phyloP scores from a whole-genome alignment of 495 filamentous ascomycete genomes.

The Penicillium manginii region DNA sequence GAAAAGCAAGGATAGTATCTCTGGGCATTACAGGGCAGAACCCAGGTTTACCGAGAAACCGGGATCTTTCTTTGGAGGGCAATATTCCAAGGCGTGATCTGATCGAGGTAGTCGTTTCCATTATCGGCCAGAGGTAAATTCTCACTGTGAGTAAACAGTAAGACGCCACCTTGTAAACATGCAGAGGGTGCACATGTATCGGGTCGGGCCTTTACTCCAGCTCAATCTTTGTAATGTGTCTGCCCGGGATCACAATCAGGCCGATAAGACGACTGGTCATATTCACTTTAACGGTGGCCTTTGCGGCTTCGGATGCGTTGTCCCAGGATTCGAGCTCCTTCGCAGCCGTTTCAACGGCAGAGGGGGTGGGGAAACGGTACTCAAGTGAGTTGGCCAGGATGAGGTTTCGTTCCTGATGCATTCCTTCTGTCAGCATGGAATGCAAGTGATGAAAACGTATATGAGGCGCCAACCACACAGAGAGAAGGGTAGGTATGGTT shows the following conservation, averaged over 20 bases:
- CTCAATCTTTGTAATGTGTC: conserved; percentile 85
- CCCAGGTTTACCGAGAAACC: conserved; percentile 5
- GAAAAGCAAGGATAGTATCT: conserved; percentile 10
- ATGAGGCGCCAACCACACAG: not conserved
- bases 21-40: conserved; percentile 9
- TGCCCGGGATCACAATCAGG: conserved; percentile 86
- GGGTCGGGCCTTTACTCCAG: conserved; percentile 63
- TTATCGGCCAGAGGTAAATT: not conserved
- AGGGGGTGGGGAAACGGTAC: conserved; percentile 72
- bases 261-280: conserved; percentile 88
- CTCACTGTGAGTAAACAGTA: conserved; percentile 20
- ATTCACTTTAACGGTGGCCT: conserved; percentile 56
- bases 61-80: not conserved
- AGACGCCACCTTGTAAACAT: conserved; percentile 29
- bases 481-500: not conserved
- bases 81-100: not conserved
- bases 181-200: conserved; percentile 16
- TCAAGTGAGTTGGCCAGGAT: conserved; percentile 85
- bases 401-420: conserved; percentile 74
- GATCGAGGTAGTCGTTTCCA: conserved; percentile 4
- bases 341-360: conserved; percentile 50
- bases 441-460: not conserved
- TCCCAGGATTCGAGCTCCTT: conserved; percentile 29
- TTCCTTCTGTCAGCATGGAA: conserved; percentile 7
- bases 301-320: conserved; percentile 28